A percentile compares a stretch with the other conserved stretches of the same genome.
phyloP scores from a whole-genome alignment of 495 filamentous ascomycete genomes.

The Aspergillus egyptiacus region DNA sequence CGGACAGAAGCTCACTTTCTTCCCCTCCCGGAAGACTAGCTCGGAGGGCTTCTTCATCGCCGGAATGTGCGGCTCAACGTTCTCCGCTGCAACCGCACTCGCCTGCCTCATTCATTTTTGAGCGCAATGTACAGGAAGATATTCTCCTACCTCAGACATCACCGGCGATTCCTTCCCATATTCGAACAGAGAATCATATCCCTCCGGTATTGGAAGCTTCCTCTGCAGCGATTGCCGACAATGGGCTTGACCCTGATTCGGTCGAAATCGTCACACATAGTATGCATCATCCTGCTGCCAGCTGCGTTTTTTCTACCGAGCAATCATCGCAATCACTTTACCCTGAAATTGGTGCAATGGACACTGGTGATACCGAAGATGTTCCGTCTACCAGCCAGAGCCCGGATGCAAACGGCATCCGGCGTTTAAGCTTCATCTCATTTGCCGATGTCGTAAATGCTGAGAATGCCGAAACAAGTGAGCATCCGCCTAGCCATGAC shows the following conservation, averaged over 20 bases:
- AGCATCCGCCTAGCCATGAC: neutral
- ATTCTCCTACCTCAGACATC: constrained; percentile 11
- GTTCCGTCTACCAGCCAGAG: neutral
- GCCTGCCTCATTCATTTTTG: constrained; percentile 10
- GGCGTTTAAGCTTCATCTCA: constrained; percentile 11
- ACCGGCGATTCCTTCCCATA: constrained; percentile 13
- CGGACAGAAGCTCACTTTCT: neutral
- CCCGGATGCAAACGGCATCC: constrained; percentile 1
- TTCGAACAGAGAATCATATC: constrained; percentile 14
- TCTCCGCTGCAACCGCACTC: neutral
- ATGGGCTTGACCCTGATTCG: constrained; percentile 6
- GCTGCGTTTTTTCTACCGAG: neutral
- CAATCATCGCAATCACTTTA: neutral
- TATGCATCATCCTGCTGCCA: constrained; percentile 5
- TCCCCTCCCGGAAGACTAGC: neutral
- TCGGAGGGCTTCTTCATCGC: neutral
- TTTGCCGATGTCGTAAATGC: constrained; percentile 13
- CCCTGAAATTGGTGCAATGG: neutral
- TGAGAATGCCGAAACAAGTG: constrained; percentile 11
- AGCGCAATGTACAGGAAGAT: constrained; percentile 14
- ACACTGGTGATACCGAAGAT: constrained; percentile 5
- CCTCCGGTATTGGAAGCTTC: constrained; percentile 13
- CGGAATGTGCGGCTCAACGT: neutral
- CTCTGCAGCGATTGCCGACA: constrained; percentile 11
- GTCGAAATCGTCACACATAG: constrained; percentile 11